These are phyloP conservation scores for Malassezia pachydermatis DNA, from an alignment of 1,284 basidiomycete species.

Conservation along the genomic window DNA sequence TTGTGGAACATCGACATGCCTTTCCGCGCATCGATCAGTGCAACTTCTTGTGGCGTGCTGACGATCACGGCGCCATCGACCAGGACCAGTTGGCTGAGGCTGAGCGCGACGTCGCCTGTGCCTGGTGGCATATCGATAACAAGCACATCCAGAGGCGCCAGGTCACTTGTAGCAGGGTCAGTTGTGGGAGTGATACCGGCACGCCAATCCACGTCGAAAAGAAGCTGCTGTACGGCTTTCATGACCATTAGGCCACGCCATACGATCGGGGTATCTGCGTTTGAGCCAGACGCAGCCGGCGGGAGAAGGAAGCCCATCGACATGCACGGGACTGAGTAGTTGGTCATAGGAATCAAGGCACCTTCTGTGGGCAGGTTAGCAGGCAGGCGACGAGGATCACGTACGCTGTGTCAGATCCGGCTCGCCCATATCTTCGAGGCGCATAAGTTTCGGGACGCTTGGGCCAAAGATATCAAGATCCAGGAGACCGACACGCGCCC, in stretches of 20 bases:
- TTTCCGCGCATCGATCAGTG: constrained; percentile 80
- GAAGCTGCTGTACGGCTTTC: constrained; percentile 89
- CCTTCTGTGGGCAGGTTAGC: constrained; percentile 43
- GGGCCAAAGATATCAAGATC: constrained; percentile 96
- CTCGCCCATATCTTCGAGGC: constrained; percentile 68
- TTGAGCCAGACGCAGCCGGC: constrained; percentile 23
- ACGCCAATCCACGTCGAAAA: constrained; percentile 92
- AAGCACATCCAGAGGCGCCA: constrained; percentile 60
- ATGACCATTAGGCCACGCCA: constrained; percentile 99
- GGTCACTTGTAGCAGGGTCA: constrained; percentile 6
- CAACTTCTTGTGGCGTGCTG: constrained; percentile 90
- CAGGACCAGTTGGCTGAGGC: constrained; percentile 73
- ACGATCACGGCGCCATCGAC: constrained; percentile 52
- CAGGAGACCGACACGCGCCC: constrained; percentile 64
- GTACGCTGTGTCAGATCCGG: constrained; percentile 59
- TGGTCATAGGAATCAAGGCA: constrained; percentile 70
- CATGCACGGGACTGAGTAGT: constrained; percentile 88
- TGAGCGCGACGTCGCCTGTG: constrained; percentile 89
- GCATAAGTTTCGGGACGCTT: constrained; percentile 89
- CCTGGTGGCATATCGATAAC: constrained; percentile 96
- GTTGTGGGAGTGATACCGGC: constrained; percentile 14
- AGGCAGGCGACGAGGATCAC: neutral
- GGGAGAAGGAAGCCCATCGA: constrained; percentile 74
- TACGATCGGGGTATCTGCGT: constrained; percentile 67
- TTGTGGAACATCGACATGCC: constrained; percentile 90